A percentile compares a stretch with the other conserved stretches of the same genome.
These are phyloP conservation scores for Wickerhamiella siamensis DNA, from an alignment of 805 yeast genomes.

Conservation along the genomic window DNA sequence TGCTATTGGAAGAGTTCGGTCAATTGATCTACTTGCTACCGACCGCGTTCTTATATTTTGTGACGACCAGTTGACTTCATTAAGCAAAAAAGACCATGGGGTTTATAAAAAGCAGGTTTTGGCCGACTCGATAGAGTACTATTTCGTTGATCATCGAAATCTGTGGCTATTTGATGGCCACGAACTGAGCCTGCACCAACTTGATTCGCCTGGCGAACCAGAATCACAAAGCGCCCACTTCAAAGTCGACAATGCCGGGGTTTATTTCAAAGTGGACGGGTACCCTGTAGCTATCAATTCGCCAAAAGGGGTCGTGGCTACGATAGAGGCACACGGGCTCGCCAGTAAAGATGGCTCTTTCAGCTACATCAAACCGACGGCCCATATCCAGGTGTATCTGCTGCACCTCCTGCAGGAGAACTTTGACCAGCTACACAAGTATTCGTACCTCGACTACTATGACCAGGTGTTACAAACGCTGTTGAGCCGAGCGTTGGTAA, in stretches of 20 bases:
- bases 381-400: slow-evolving; percentile 23
- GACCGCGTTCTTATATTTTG: slow-evolving; percentile 21
- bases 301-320: slow-evolving; percentile 36
- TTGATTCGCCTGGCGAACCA: slow-evolving; percentile 1
- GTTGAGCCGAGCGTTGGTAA: slow-evolving; percentile 25
- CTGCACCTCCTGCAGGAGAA: slow-evolving; percentile 23
- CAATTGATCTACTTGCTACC: slow-evolving; percentile 16
- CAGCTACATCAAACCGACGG: slow-evolving; percentile 21
- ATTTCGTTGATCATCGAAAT: slow-evolving; percentile 19
- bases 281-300: slow-evolving; percentile 36
- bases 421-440: slow-evolving; percentile 21
- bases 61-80: slow-evolving; percentile 26
- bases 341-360: slow-evolving; percentile 23
- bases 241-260: not conserved
- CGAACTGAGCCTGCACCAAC: slow-evolving; percentile 20
- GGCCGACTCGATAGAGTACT: slow-evolving; percentile 27
- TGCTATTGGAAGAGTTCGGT: slow-evolving; percentile 28
- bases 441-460: slow-evolving; percentile 26
- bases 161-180: slow-evolving; percentile 32
- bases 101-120: slow-evolving; percentile 20
- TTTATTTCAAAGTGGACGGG: slow-evolving; percentile 26
- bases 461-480: slow-evolving; percentile 30
- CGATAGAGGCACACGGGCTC: slow-evolving; percentile 34
- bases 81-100: slow-evolving; percentile 10
- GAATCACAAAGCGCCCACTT: not conserved